Conservation (phyloP, 2,329 filamentous ascomycete species). For the Beauveria caledonica region DNA sequence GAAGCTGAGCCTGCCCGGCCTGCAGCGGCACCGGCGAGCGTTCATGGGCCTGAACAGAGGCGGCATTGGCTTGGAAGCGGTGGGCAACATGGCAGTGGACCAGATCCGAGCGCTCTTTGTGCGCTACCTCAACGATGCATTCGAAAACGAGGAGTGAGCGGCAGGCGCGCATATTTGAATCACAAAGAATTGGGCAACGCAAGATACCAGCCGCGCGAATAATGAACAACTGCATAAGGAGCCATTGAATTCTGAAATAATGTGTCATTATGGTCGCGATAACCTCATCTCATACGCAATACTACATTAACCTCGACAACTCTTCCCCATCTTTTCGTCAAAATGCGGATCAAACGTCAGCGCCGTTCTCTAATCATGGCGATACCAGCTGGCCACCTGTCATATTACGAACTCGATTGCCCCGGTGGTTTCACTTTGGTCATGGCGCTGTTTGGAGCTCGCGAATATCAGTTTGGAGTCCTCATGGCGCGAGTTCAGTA, state of each 20-base stretch:
- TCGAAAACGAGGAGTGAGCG: conserved; percentile 46
- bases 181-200: not conserved
- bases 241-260: not conserved
- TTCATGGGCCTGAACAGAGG: conserved; percentile 70
- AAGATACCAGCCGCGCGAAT: not conserved
- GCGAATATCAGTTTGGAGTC: not conserved
- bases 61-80: conserved; percentile 51
- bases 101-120: conserved; percentile 57
- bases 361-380: not conserved
- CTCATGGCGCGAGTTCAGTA: not conserved
- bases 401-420: not conserved
- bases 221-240: not conserved
- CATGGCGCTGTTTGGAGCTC: not conserved
- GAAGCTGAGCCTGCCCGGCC: conserved; percentile 61
- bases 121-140: conserved; percentile 57
- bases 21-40: conserved; percentile 69
- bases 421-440: not conserved
- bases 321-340: not conserved
- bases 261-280: not conserved
- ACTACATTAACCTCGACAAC: not conserved
- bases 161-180: too few species aligned
- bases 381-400: too few species aligned
- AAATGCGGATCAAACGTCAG: not conserved
- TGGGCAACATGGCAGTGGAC: conserved; percentile 44
- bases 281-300: not conserved